Percentiles rank a stretch among this genome's conserved stretches.
Conservation (phyloP, 2,329 filamentous ascomycete genomes). For the Magnaporthiopsis rhizophila region DNA sequence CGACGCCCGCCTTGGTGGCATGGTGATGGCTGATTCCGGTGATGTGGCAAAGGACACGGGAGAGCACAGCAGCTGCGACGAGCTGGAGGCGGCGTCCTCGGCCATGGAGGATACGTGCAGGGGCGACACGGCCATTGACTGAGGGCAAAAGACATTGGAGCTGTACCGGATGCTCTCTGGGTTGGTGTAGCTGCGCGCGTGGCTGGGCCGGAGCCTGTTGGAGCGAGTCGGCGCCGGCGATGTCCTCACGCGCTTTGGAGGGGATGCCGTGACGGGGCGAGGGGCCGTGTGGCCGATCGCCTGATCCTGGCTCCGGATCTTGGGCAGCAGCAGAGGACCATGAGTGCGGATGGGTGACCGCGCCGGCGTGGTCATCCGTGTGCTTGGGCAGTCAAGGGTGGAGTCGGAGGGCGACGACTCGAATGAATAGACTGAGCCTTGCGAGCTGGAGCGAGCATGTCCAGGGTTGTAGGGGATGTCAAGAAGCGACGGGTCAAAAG, state of each 20-base stretch:
- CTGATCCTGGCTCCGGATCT: slow-evolving; percentile 80
- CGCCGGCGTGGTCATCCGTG: slow-evolving; percentile 59
- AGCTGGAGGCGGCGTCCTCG: slow-evolving; percentile 21
- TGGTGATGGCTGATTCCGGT: slow-evolving; percentile 35
- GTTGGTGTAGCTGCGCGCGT: slow-evolving; percentile 53
- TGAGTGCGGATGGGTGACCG: slow-evolving; percentile 68
- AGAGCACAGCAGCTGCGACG: slow-evolving; percentile 54
- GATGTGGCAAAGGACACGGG: slow-evolving; percentile 46
- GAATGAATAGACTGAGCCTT: slow-evolving; percentile 59
- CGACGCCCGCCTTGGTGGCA: slow-evolving; percentile 49
- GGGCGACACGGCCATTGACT: slow-evolving; percentile 1
- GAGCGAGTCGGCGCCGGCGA: slow-evolving; percentile 32
- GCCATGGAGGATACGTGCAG: not conserved
- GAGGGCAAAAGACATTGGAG: slow-evolving; percentile 27
- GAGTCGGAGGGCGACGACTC: slow-evolving; percentile 60
- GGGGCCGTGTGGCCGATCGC: slow-evolving; percentile 47
- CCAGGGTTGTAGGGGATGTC: slow-evolving; percentile 44
- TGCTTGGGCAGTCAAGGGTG: slow-evolving; percentile 35
- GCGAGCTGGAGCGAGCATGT: slow-evolving; percentile 57
- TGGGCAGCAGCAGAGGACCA: slow-evolving; percentile 73
- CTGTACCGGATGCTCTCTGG: slow-evolving; percentile 44
- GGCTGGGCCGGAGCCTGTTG: slow-evolving; percentile 34
- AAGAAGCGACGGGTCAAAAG: slow-evolving; percentile 49
- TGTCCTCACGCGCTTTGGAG: slow-evolving; percentile 51
- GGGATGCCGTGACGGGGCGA: slow-evolving; percentile 39